phyloP scores from a whole-genome alignment of 2,329 filamentous ascomycete species.

The Calonectria montana region DNA sequence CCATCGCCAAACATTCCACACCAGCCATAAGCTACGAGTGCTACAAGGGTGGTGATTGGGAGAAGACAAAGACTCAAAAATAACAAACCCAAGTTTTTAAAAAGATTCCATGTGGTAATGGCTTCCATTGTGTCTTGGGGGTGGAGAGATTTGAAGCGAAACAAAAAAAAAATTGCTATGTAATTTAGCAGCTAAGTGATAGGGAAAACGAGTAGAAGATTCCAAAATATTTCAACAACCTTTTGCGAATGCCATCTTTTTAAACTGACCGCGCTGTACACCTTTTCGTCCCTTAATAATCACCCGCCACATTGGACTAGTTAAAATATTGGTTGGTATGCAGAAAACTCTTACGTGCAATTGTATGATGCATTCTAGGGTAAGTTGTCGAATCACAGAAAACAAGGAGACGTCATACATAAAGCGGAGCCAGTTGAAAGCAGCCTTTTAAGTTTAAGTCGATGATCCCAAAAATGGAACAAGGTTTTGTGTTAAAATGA shows the following conservation, averaged over 20 bases:
- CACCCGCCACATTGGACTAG: not conserved
- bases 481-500: not conserved
- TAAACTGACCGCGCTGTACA: not conserved
- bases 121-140: not conserved
- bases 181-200: not conserved
- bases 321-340: not conserved
- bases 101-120: constrained; percentile 26
- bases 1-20: not conserved
- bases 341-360: not conserved
- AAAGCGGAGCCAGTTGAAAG: not conserved
- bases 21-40: constrained; percentile 48
- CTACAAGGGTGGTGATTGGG: constrained; percentile 58
- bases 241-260: not conserved
- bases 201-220: not conserved
- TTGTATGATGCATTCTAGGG: not conserved
- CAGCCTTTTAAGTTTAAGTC: not conserved
- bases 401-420: not conserved
- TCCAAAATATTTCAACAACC: no score
- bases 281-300: not conserved
- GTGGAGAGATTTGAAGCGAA: no score
- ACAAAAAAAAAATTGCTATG: not conserved
- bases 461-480: not conserved
- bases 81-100: constrained; percentile 40
- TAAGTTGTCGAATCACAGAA: not conserved
- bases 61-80: constrained; percentile 53